Evolutionary conservation across 768 basidiomycete species (phyloP), one percentile per base, ranked within the genome.

Genomic region (Gloeophyllum trabeum): DNA sequence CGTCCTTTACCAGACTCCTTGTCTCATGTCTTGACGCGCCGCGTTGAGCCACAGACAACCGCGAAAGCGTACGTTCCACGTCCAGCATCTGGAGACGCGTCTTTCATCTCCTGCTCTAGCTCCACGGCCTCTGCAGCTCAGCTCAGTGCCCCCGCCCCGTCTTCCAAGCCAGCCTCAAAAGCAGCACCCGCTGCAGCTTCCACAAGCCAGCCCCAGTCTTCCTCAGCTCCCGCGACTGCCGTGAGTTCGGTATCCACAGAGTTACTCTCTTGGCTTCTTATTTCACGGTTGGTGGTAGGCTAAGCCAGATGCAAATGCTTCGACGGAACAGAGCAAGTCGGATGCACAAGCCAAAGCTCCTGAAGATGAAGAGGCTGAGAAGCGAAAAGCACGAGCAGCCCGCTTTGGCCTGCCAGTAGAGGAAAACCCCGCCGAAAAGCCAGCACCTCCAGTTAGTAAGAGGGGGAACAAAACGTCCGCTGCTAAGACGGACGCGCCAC

Each of bases 371-470:
- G 81, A 82, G 41, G 57, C 66, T 6, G 77, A 71, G 48, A 78
- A 67, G 50, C 74, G 72, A 34, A 68, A 57, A 51, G 57, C 62
- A 41, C 70, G 77, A 21, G 76, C 76, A 14, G 73, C 62, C 18
- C 71, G 77, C 18, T 80, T 80, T 45, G 75, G 75, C 24, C 70
- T 75, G 18, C 68, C 75, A 7, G 48, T 75, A 6, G 67, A 75
- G n/a, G 56, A 53, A 25, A 63, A 67, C 28, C 7, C 7, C 10
- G 28, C 48, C 48, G n/a, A n/a, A 7, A 42, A 53, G 28, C 40
- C 59, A 50, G 48, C 50, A 28, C 45, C 51, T 25, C 47, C 54
- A 42, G 47, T 46, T 10, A 39, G 42, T 10, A 55, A 53, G 42
- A 57, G 7, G 30, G 43, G 14, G 34, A 43, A n/a, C 46, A 41